Base-by-base conservation (phyloP, 305 asterid genomes). In the Rubia occidens region DNA sequence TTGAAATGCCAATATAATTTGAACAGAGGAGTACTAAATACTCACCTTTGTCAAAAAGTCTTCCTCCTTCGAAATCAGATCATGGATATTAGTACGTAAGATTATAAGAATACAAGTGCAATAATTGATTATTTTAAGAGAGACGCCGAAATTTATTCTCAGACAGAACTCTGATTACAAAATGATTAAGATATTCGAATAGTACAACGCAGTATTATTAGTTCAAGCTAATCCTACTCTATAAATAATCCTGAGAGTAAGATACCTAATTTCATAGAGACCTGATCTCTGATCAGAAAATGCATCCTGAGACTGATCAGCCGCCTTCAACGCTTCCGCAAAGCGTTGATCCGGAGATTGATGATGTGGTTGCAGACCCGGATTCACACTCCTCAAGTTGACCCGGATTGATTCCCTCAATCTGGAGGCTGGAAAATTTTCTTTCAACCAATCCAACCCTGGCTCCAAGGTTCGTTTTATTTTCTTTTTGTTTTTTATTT, bases 351-450 rank as follows among this genome's bases (percentile, higher is more conserved):
- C 10, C 58, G 7, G 58, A 51, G 58, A 17, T 51, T 2, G 62
- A 56, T 56, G 6, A 7, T 21, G 64, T 26, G 0, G 42, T 6
- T 29, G 64, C 8, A 11, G 40, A 60, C 11, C 64, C 9, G 35
- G 8, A 24, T 13, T 5, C 9, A 29, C 26, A 11, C 20, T 18
- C 24, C 65, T 6, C 20, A 84, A 42, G 70, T 83, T 88, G 67
- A 81, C 81, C 61, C 95, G 95, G 15, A 75, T 84, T 24, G 96
- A 90, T 61, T 90, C 97, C 14, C 90, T 90, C 67, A 79, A 85
- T 67, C 17, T 85, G 76, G 95, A 90, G 84, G 96, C 97, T 45
- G 95, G 96, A 79, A 78, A 59, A 29, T 45, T 87, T 35, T 78
- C 90, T 24, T 76, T 42, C 63, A 64, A 72, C 21, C 81, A 75